These are phyloP conservation scores for Penicillium tannophilum DNA, from an alignment of 495 filamentous ascomycete species.

Conservation along the genomic window DNA sequence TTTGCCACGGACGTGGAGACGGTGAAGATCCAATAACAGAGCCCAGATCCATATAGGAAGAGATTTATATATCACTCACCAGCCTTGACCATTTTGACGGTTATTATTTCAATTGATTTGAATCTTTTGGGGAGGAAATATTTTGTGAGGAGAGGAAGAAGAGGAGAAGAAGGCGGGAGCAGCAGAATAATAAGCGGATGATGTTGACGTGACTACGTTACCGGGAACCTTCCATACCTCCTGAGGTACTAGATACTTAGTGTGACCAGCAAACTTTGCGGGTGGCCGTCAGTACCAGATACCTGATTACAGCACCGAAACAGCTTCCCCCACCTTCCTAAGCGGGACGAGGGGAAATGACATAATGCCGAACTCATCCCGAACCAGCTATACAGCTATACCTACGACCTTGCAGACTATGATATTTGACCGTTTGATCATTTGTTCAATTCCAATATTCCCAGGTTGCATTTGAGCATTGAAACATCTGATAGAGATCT, in stretches of 20 bases:
- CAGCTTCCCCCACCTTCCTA: constrained; percentile 35
- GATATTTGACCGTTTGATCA: not conserved
- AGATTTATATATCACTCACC: constrained; percentile 58
- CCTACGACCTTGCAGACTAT: too few species aligned
- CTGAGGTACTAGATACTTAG: constrained; percentile 12
- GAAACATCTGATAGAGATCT: not conserved
- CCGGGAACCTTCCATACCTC: constrained; percentile 5
- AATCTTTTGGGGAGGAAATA: constrained; percentile 13
- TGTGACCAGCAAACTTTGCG: not conserved
- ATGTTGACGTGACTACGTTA: constrained; percentile 34
- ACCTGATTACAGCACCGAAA: constrained; percentile 14
- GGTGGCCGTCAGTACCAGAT: constrained; percentile 1
- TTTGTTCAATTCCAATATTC: not conserved
- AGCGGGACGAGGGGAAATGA: constrained; percentile 36
- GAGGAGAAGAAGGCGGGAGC: constrained; percentile 14
- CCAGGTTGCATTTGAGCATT: not conserved
- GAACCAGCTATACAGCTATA: not conserved
- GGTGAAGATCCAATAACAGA: constrained; percentile 13
- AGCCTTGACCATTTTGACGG: constrained; percentile 91
- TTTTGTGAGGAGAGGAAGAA: constrained; percentile 19
- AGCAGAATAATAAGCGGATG: constrained; percentile 35
- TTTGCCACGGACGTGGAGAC: constrained; percentile 39
- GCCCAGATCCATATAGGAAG: constrained; percentile 6
- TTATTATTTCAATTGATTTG: constrained; percentile 23
- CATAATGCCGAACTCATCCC: constrained; percentile 22